phyloP scores from a whole-genome alignment of 768 basidiomycete species.

The Tricholoma terreum region DNA sequence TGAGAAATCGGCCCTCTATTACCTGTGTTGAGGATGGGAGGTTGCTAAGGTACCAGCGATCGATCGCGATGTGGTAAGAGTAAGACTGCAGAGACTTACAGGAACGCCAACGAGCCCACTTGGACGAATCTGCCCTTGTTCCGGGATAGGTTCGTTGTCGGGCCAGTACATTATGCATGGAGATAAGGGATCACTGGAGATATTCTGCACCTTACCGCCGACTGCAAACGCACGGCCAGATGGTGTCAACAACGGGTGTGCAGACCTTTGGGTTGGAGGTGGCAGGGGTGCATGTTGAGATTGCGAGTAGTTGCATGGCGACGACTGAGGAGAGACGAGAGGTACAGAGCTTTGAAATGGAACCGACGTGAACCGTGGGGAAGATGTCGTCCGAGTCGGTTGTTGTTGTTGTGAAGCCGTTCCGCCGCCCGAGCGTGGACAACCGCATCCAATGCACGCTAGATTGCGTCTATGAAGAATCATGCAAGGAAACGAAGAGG shows the following conservation, averaged over 20 bases:
- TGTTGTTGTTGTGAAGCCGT: slow-evolving; percentile 14
- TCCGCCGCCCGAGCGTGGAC: slow-evolving; percentile 43
- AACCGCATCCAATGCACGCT: slow-evolving; percentile 75
- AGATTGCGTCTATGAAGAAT: slow-evolving; percentile 67
- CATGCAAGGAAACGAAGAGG: slow-evolving; percentile 47
- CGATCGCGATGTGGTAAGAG: slow-evolving; percentile 4
- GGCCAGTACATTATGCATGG: slow-evolving; percentile 91
- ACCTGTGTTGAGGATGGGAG: slow-evolving; percentile 86
- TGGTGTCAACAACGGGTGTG: slow-evolving; percentile 77
- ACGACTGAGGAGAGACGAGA: background rate
- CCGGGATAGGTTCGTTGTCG: slow-evolving; percentile 82
- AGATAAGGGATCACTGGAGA: slow-evolving; percentile 65
- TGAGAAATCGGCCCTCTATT: slow-evolving; percentile 87
- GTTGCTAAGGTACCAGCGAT: slow-evolving; percentile 46
- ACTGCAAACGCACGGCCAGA: slow-evolving; percentile 74
- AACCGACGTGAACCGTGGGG: slow-evolving; percentile 31
- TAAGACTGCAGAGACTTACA: slow-evolving; percentile 31
- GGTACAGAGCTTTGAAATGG: slow-evolving; percentile 13
- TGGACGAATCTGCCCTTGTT: slow-evolving; percentile 75
- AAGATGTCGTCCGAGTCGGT: slow-evolving; percentile 21
- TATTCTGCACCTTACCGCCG: slow-evolving; percentile 77
- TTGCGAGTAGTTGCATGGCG: slow-evolving; percentile 5
- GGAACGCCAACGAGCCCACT: slow-evolving; percentile 49
- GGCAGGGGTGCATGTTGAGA: slow-evolving; percentile 15
- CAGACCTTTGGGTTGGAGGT: slow-evolving; percentile 32